phyloP scores from a whole-genome alignment of 108 stramenopile genomes.

The Skeletonema tropicum region DNA sequence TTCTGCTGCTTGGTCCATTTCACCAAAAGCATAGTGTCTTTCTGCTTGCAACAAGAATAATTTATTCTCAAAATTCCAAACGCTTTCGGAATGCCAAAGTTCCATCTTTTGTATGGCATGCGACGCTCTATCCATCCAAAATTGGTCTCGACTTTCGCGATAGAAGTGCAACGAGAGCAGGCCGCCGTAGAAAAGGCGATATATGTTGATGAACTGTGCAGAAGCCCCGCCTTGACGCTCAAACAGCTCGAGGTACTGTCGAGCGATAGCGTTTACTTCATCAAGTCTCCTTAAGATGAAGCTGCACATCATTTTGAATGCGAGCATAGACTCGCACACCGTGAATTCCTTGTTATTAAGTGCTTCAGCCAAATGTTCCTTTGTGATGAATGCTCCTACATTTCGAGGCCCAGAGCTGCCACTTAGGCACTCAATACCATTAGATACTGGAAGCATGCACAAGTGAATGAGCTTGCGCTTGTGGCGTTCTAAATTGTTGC shows the following conservation, averaged over 20 bases:
- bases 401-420: not conserved
- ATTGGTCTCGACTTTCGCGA: slow-evolving; percentile 3
- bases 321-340: slow-evolving; percentile 5
- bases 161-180: slow-evolving; percentile 11
- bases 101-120: slow-evolving; percentile 14
- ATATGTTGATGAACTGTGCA: slow-evolving; percentile 12
- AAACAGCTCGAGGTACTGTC: slow-evolving; percentile 8
- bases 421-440: not conserved
- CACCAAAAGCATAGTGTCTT: slow-evolving; percentile 7
- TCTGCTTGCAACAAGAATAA: slow-evolving; percentile 12
- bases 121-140: slow-evolving; percentile 5
- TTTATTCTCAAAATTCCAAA: slow-evolving; percentile 26
- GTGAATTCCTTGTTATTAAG: not conserved
- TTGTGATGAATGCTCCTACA: not conserved
- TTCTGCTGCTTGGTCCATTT: not conserved
- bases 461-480: not conserved
- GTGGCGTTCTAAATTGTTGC: not conserved
- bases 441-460: not conserved
- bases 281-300: slow-evolving; percentile 11
- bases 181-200: slow-evolving; percentile 4
- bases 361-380: not conserved
- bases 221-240: not conserved
- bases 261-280: not conserved
- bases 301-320: slow-evolving; percentile 7
- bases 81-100: not conserved